Evolutionary conservation across 2,329 filamentous ascomycete genomes (phyloP).

Genomic region (Ophiostoma ulmi): DNA sequence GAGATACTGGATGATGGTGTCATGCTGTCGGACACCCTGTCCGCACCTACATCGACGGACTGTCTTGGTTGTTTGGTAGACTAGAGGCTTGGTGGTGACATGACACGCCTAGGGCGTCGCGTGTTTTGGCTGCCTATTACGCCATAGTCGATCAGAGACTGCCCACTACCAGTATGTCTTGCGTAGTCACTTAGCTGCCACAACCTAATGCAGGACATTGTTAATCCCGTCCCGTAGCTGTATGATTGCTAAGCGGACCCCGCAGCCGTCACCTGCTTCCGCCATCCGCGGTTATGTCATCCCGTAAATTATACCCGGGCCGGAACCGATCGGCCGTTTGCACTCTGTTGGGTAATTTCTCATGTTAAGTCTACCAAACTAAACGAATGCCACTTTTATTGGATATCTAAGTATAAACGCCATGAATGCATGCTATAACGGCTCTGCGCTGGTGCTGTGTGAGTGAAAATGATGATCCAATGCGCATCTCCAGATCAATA

Average conservation of each 20-base stretch:
- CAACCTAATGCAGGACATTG: too few relatives aligned
- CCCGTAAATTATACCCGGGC: not conserved
- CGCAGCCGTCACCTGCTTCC: too few relatives aligned
- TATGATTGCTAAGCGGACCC: too few relatives aligned
- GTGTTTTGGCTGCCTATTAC: conserved; percentile 3
- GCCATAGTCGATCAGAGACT: not conserved
- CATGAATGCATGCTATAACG: not conserved
- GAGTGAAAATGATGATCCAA: not conserved
- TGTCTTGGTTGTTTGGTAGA: not conserved
- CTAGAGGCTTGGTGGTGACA: not conserved
- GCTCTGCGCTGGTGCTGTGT: not conserved
- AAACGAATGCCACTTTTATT: not conserved
- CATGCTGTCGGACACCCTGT: not conserved
- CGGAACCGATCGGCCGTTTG: not conserved
- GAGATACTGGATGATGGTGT: not conserved
- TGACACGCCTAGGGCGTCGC: conserved; percentile 7
- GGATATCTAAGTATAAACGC: conserved; percentile 4
- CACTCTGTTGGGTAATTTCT: too few relatives aligned
- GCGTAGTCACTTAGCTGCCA: too few relatives aligned
- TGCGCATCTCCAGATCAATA: not conserved
- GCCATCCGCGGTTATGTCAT: not conserved
- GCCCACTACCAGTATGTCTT: too few relatives aligned
- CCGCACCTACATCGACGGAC: not conserved
- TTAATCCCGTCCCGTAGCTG: too few relatives aligned
- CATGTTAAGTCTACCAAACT: not conserved